Base-by-base conservation (phyloP, 164 flowering plant species). In the Nelumbo lutea region DNA sequence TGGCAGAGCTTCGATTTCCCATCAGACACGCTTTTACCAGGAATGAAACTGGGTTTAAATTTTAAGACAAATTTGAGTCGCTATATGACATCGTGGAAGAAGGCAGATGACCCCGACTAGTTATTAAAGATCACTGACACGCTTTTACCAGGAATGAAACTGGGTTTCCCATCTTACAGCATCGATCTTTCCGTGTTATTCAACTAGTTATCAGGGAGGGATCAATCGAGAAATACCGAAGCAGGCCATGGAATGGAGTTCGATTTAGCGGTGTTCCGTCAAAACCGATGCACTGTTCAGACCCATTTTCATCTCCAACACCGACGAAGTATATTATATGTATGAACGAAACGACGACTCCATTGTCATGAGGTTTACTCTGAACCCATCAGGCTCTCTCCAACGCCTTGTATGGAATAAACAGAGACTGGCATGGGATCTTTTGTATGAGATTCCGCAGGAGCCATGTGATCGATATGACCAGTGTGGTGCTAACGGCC, bases 11-110 rank as follows among this genome's bases (percentile, higher is more conserved):
- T 27, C 27, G 27, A 27, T 27, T 27, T 27, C 27, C 27, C 27
- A 27, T 27, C 62, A 14, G 62, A 60, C 42, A 60, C 62, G 11
- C 42, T 60, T 40, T 15, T 60, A 60, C 62, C 62, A 60, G 62
- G 62, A 7, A 60, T 40, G 62, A 60, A 40, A 42, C 62, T 6
- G 42, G 62, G 62, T 10, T 15, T 15, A 9, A 39, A 60, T 39
- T 60, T 60, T 10, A 60, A 60, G 10, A 60, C 62, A 1, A 42
- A 42, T 11, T 13, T 15, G 62, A 40, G 40, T 15, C 9, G 62
- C 42, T 15, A 40, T 40, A 10, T 15, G 39, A 27, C 39, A n/a
- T n/a, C 62, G 2, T 60, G 62, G 62, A 60, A 15, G 27, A 38
- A 42, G 1, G 6, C 42, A 40, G 62, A 60, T 60, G 62, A 60